Evolutionary conservation across 441 rosid species (phyloP).

Genomic region (Eugenia klotzschiana): DNA sequence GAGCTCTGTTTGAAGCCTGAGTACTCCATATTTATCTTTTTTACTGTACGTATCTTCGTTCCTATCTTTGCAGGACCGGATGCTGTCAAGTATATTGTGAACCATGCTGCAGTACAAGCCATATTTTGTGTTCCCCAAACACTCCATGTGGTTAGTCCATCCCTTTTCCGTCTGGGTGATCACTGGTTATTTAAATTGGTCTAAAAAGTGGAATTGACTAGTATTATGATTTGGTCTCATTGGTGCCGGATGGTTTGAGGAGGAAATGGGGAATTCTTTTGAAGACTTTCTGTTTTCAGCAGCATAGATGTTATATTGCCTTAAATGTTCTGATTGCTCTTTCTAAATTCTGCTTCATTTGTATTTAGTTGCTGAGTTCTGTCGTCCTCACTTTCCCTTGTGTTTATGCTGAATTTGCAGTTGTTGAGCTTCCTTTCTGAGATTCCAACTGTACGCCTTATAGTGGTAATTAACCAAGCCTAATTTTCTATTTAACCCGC

Average conservation of each 20-base stretch:
- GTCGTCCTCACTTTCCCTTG: constrained; percentile 4
- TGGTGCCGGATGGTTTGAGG: neutral
- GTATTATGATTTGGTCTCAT: neutral
- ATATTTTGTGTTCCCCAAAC: constrained; percentile 89
- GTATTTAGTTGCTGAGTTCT: neutral
- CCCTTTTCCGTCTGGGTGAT: neutral
- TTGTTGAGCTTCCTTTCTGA: constrained; percentile 73
- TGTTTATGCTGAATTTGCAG: constrained; percentile 29
- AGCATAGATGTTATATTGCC: neutral
- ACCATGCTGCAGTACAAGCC: constrained; percentile 77
- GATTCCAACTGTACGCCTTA: constrained; percentile 62
- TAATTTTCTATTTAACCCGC: neutral
- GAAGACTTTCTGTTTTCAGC: neutral
- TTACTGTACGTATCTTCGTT: neutral
- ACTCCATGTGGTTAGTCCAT: constrained; percentile 46
- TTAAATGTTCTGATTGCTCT: neutral
- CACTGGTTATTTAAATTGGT: neutral
- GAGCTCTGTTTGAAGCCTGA: neutral
- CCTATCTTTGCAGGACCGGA: constrained; percentile 68
- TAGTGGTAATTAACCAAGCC: constrained; percentile 53
- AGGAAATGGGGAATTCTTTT: neutral
- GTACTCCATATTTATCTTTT: neutral
- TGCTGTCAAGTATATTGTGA: constrained; percentile 76
- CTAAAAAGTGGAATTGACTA: neutral
- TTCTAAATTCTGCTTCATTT: neutral